Conservation (phyloP, 305 asterid genomes). For the Solanum hybrid region DNA sequence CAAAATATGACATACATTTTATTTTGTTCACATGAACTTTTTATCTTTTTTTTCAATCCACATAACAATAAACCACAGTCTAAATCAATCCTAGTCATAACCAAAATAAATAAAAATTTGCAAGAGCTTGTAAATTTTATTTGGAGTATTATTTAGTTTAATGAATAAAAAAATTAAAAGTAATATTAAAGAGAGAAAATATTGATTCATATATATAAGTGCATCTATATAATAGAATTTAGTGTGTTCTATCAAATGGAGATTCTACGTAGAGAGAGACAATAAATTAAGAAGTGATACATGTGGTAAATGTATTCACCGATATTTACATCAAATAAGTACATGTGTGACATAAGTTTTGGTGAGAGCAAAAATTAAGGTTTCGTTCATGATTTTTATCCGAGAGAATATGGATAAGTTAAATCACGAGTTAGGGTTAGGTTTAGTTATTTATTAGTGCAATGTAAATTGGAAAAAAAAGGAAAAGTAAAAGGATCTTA, state of each 20-base stretch:
- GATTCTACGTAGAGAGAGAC: background rate
- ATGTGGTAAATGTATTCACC: background rate
- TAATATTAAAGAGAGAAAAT: background rate
- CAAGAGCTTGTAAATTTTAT: background rate
- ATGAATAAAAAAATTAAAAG: too few relatives aligned
- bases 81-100: too few relatives aligned
- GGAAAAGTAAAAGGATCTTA: background rate
- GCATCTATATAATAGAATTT: background rate
- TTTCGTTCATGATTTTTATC: background rate
- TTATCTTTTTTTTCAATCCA: background rate
- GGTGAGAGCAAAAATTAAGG: background rate
- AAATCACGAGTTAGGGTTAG: background rate
- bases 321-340: background rate
- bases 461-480: background rate
- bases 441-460: background rate
- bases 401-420: background rate
- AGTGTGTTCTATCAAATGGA: background rate
- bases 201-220: background rate
- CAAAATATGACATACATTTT: too few relatives aligned
- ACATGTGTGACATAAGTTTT: background rate
- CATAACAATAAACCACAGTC: too few relatives aligned
- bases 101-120: background rate
- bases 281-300: background rate
- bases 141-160: background rate
- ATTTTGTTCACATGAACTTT: background rate